Evolutionary conservation across 371 early-diverging fungal genomes (phyloP).

Genomic region (Lichtheimia ramosa): DNA sequence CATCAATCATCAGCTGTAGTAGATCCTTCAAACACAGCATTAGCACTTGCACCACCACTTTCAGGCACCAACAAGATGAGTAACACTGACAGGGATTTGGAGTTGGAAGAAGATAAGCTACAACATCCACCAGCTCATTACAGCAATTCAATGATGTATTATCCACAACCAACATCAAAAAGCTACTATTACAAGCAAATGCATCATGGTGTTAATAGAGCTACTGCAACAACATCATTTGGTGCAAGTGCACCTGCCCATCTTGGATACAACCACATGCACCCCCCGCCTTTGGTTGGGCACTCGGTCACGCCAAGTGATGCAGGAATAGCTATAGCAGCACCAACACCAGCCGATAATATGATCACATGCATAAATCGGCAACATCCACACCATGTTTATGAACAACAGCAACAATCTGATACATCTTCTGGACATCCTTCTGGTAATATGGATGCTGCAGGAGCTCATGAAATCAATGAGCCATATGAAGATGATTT

Average conservation of each 20-base stretch:
- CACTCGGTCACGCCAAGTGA: conserved; percentile 2
- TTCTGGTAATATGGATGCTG: not conserved
- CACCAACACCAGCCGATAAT: not conserved
- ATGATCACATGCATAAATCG: not conserved
- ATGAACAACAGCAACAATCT: not conserved
- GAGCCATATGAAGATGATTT: conserved; percentile 26
- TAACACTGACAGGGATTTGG: not conserved
- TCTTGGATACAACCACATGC: conserved; percentile 27
- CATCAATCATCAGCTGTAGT: not conserved
- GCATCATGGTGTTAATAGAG: no score
- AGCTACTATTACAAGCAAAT: conserved; percentile 10
- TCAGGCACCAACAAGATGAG: not conserved
- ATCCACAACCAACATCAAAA: conserved; percentile 6
- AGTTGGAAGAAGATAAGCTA: not conserved
- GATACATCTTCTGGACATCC: not conserved
- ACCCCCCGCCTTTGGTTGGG: conserved; percentile 14
- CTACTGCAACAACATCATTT: conserved; percentile 1
- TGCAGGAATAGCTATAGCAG: conserved; percentile 6
- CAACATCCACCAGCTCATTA: not conserved
- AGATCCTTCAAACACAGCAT: not conserved
- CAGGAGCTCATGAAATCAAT: not conserved
- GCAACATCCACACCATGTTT: not conserved
- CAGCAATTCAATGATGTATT: conserved; percentile 9
- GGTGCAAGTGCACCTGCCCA: conserved; percentile 22
- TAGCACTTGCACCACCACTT: not conserved